Base-by-base conservation (phyloP, 306 rosid species). In the Sicyos baderoa region DNA sequence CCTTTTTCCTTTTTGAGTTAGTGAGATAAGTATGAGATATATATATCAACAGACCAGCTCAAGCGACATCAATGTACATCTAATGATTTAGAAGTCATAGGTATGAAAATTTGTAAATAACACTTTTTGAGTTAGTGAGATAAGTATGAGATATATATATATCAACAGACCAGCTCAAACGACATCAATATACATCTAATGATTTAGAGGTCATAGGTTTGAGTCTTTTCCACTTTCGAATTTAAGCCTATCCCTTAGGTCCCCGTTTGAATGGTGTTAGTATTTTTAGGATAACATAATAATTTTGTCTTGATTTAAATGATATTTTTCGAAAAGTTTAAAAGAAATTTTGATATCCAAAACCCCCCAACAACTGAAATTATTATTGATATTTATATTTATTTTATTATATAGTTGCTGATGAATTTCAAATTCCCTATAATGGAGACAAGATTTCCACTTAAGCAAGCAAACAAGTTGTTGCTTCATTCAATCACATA, bases 381-480 rank as follows among this genome's bases (percentile, higher is more conserved):
- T 59, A 7, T 59, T 25, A 55, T 55, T 54, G 25, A 22, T 15
- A 18, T 9, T 18, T 37, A 8, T 54, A 3, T 19, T 4, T 57
- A 5, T 57, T 6, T 56, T 12, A n/a, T 61, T 61, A 3, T 14
- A 13, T 58, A 53, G 57, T 17, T 27, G 9, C 10, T 37, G 3
- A 42, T 42, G 11, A 40, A 35, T 62, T 62, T 9, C 9, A 42
- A 63, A n/a, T 17, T 44, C 70, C 51, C 32, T 19, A 19, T 63
- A 42, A 64, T 64, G 70, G 70, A 64, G 53, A 64, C 70, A 64
- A 10, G 51, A 62, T 64, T 64, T 9, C 70, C 53, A 21, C 70
- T 64, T 64, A 44, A 40, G 51, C 51, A 60, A 60, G 50, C 17
- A 37, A 40, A 5, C 18, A 44, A 40, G 70, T 64, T 42, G 70